phyloP scores from a whole-genome alignment of 306 rosid species.

The Hippophae tibetana region DNA sequence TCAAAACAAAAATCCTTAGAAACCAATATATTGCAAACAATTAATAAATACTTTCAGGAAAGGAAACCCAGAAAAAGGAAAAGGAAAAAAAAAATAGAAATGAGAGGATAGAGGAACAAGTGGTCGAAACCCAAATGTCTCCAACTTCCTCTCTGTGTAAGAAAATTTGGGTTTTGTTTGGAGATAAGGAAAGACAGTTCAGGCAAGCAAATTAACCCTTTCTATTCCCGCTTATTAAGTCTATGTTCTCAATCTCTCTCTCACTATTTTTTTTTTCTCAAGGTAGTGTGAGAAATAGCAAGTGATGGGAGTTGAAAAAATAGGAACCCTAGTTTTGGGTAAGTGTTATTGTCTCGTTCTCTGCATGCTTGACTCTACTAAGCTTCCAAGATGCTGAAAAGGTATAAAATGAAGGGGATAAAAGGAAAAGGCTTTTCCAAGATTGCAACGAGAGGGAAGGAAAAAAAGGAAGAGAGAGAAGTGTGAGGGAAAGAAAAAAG shows the following conservation, averaged over 20 bases:
- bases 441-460: slow-evolving; percentile 20
- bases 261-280: slow-evolving; percentile 15
- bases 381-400: slow-evolving; percentile 5
- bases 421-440: slow-evolving; percentile 15
- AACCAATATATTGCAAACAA: not conserved
- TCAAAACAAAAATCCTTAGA: slow-evolving; percentile 1
- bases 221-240: slow-evolving; percentile 18
- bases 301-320: slow-evolving; percentile 8
- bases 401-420: slow-evolving; percentile 7
- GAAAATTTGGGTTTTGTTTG: slow-evolving; percentile 7
- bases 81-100: not conserved
- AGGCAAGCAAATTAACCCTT: slow-evolving; percentile 31
- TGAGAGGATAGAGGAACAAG: slow-evolving; percentile 50
- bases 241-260: slow-evolving; percentile 65
- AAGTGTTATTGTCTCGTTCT: slow-evolving; percentile 20
- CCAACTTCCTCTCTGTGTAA: slow-evolving; percentile 26
- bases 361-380: slow-evolving; percentile 61
- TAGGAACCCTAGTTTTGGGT: slow-evolving; percentile 57
- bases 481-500: slow-evolving; percentile 1
- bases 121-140: slow-evolving; percentile 47
- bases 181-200: slow-evolving; percentile 48
- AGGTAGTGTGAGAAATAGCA: not conserved
- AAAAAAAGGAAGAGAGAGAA: slow-evolving; percentile 1
- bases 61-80: slow-evolving; percentile 2
- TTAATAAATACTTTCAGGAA: not conserved